These are phyloP conservation scores for Fusarium sp. DNA, from an alignment of 2,329 filamentous ascomycete genomes.

Conservation along the genomic window DNA sequence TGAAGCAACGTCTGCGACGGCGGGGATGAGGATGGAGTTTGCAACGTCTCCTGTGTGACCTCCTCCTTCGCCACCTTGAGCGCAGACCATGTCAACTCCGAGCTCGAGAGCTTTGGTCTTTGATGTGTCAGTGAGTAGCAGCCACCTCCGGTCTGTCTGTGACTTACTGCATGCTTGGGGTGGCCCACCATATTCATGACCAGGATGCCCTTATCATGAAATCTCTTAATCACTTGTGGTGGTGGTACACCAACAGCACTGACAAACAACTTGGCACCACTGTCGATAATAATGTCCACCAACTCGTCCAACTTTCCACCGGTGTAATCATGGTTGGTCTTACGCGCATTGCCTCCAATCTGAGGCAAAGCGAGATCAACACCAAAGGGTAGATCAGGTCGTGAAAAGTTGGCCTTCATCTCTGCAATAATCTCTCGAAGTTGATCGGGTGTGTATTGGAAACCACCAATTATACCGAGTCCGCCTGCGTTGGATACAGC, in stretches of 20 bases:
- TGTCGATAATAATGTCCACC: conserved; percentile 84
- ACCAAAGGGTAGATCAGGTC: conserved; percentile 81
- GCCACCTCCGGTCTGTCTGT: rapidly evolving
- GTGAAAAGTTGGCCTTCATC: conserved; percentile 77
- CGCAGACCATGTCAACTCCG: conserved; percentile 90
- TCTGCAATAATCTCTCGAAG: conserved; percentile 84
- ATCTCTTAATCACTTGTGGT: conserved; percentile 72
- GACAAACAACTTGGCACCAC: conserved; percentile 87
- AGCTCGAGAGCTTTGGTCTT: conserved; percentile 78
- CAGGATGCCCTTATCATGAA: conserved; percentile 82
- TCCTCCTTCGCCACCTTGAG: conserved; percentile 92
- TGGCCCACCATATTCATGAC: conserved; percentile 99
- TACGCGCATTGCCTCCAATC: conserved; percentile 82
- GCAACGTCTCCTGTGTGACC: conserved; percentile 92
- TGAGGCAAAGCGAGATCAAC: conserved; percentile 92
- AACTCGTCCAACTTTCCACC: conserved; percentile 87
- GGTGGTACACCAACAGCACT: conserved; percentile 90
- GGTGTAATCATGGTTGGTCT: conserved; percentile 97
- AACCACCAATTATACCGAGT: conserved; percentile 77
- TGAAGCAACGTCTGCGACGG: conserved; percentile 84
- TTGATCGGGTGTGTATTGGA: conserved; percentile 77
- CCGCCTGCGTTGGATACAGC: conserved; percentile 91
- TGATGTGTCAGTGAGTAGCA: conserved; percentile 6
- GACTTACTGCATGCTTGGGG: conserved; percentile 79
- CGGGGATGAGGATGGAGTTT: conserved; percentile 85